A percentile compares a stretch with the other conserved stretches of the same genome.
Conservation (phyloP, 805 yeast genomes). For the Saturnispora bothae region DNA sequence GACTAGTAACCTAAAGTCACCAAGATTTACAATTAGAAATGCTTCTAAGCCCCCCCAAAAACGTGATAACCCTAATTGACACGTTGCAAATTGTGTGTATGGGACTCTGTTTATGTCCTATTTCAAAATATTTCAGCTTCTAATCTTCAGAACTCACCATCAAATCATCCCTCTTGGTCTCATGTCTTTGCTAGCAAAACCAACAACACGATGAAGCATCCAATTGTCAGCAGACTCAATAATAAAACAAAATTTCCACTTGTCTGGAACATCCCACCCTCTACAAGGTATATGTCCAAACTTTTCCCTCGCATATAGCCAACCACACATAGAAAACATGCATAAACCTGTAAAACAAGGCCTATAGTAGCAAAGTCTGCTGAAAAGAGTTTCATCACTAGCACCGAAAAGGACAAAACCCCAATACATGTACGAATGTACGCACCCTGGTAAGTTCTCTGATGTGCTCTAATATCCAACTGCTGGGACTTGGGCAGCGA, state of each 20-base stretch:
- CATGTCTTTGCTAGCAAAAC: slow-evolving; percentile 38
- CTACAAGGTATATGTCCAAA: slow-evolving; percentile 8
- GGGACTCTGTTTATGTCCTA: no score
- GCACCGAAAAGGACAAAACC: slow-evolving; percentile 50
- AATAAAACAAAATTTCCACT: slow-evolving; percentile 52
- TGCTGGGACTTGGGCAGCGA: slow-evolving; percentile 30
- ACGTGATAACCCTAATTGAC: no score
- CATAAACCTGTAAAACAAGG: slow-evolving; percentile 52
- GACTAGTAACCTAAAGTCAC: no score
- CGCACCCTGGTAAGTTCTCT: slow-evolving; percentile 79
- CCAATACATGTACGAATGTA: slow-evolving; percentile 66
- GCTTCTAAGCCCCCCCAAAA: no score
- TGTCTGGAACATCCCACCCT: slow-evolving; percentile 36
- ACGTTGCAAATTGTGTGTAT: no score
- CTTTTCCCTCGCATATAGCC: slow-evolving; percentile 26
- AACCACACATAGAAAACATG: slow-evolving; percentile 33
- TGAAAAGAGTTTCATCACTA: slow-evolving; percentile 55
- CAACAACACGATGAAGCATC: slow-evolving; percentile 41
- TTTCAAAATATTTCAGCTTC: no score
- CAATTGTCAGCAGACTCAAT: slow-evolving; percentile 38
- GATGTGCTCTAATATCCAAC: slow-evolving; percentile 56
- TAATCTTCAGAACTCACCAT: no score
- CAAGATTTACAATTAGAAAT: no score
- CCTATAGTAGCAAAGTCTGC: slow-evolving; percentile 59
- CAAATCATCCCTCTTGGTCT: not conserved